Base-by-base conservation (phyloP, 2,329 filamentous ascomycete genomes). In the Cadophora gregata region DNA sequence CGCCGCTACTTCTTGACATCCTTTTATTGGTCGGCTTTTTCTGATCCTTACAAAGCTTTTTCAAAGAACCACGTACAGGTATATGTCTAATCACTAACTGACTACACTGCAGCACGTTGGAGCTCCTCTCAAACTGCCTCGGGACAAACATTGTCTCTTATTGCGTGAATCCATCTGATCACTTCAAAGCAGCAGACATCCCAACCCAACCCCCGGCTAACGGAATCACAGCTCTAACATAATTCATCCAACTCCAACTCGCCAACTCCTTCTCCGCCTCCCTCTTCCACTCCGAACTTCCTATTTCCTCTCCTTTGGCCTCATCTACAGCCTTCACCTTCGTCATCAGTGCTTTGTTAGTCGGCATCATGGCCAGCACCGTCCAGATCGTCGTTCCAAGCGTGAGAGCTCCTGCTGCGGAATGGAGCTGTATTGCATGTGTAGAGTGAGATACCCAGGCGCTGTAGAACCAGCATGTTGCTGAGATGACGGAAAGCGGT, bases 201-300 rank as follows among this genome's bases (percentile, higher is more conserved):
- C 50, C 50, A 19, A 58, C 61, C 61, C 61, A 63, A 45, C 47
- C 61, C 4, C 60, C 50, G 7, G 58, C 50, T 51, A 63, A 55
- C 38, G 50, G 61, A 19, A 63, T 29, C 31, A 58, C 61, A 47
- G 48, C 61, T n/a, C 61, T 42, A 14, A 59, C 42, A 50, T 65
- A 56, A 36, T 60, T 59, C 48, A 56, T 48, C 45, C 31, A 31
- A 48, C 19, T 24, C 62, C 55, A 59, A 38, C 2, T 33, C 16
- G n/a, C 42, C 27, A 59, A 36, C 8, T 29, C 19, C 7, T 16
- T 16, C 25, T 24, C 42, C 27, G 62, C 42, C 27, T 59, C 42
- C 27, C n/a, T 33, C 55, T 59, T n/a, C n/a, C 48, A 56, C 33
- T 27, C 16, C 21, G 14, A 1, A 42, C 38, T 42, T 14, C 19